Evolutionary conservation across 2,329 filamentous ascomycete species (phyloP).

Genomic region (Alternaria brassicicola): DNA sequence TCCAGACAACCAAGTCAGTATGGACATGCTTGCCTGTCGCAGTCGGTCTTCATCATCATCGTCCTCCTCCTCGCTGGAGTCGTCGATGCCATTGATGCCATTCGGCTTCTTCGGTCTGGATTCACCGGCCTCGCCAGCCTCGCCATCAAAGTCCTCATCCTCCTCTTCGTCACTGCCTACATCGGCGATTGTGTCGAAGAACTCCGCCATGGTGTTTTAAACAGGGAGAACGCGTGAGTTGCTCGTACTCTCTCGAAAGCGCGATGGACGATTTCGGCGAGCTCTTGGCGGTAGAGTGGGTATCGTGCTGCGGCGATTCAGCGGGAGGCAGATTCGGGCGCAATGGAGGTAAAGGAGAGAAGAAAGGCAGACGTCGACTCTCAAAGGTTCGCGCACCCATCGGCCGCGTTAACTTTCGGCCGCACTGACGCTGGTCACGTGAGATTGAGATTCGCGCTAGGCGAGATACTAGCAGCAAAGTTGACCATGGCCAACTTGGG

Average conservation of each 20-base stretch:
- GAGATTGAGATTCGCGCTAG: conserved; percentile 10
- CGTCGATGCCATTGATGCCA: conserved; percentile 41
- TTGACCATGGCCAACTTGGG: conserved; percentile 1
- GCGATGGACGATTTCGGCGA: conserved; percentile 14
- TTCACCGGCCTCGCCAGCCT: conserved; percentile 27
- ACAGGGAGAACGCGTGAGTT: conserved; percentile 38
- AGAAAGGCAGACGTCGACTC: conserved; percentile 22
- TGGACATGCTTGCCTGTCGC: conserved; percentile 33
- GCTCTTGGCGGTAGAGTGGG: conserved; percentile 15
- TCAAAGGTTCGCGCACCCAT: conserved; percentile 22
- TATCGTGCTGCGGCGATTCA: conserved; percentile 24
- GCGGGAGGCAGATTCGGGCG: conserved; percentile 14
- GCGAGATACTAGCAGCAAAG: conserved; percentile 4
- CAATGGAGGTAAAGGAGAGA: conserved; percentile 26
- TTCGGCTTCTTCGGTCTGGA: conserved; percentile 33
- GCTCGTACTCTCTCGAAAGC: conserved; percentile 14
- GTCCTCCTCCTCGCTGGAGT: conserved; percentile 50
- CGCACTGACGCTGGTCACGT: conserved; percentile 22
- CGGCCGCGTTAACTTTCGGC: conserved; percentile 31
- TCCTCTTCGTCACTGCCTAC: conserved; percentile 66
- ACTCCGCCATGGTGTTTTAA: conserved; percentile 52
- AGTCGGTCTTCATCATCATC: conserved; percentile 49
- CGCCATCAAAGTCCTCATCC: conserved; percentile 47
- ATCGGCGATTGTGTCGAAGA: conserved; percentile 85
- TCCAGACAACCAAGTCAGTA: not conserved